Percentiles rank a stretch among this genome's conserved stretches.
Evolutionary conservation across 495 filamentous ascomycete species (phyloP).

Genomic region (Penicillium alfredii): DNA sequence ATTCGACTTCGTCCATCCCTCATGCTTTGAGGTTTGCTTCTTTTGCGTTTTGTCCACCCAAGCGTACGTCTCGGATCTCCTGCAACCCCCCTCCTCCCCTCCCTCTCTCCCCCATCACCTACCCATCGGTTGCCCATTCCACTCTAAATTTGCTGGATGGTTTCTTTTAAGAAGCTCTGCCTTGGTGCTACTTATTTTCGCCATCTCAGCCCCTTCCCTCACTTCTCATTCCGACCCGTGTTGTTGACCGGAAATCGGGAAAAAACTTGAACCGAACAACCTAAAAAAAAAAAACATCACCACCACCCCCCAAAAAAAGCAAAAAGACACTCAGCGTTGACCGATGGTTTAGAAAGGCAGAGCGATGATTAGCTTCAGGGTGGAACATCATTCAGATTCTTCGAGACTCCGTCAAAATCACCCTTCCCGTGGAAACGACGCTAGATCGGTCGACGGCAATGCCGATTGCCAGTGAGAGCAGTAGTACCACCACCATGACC

Average conservation of each 20-base stretch:
- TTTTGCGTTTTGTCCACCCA: constrained; percentile 36
- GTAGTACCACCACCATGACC: constrained; percentile 44
- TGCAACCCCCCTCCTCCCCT: constrained; percentile 15
- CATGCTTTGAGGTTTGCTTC: constrained; percentile 38
- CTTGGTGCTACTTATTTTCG: too few relatives aligned
- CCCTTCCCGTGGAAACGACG: constrained; percentile 35
- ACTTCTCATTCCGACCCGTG: constrained; percentile 1
- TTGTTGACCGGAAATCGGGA: constrained; percentile 9
- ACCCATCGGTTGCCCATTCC: background rate
- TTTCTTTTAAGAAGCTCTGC: too few relatives aligned
- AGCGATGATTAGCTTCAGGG: constrained; percentile 49
- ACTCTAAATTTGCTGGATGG: too few relatives aligned
- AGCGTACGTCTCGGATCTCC: constrained; percentile 29
- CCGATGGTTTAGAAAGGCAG: constrained; percentile 36
- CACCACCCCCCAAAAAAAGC: background rate
- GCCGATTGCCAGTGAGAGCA: constrained; percentile 47
- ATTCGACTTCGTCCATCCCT: constrained; percentile 23
- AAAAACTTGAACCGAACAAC: constrained; percentile 8
- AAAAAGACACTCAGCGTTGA: constrained; percentile 18
- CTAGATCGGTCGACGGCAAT: constrained; percentile 37
- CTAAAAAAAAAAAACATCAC: constrained; percentile 1
- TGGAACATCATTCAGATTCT: constrained; percentile 45
- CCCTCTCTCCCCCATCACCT: constrained; percentile 8
- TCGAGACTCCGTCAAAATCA: constrained; percentile 39
- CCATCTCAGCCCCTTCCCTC: too few relatives aligned